Percentiles rank a stretch among this genome's conserved stretches.
phyloP scores from a whole-genome alignment of 164 flowering plant genomes.

The Berberis thunbergii region DNA sequence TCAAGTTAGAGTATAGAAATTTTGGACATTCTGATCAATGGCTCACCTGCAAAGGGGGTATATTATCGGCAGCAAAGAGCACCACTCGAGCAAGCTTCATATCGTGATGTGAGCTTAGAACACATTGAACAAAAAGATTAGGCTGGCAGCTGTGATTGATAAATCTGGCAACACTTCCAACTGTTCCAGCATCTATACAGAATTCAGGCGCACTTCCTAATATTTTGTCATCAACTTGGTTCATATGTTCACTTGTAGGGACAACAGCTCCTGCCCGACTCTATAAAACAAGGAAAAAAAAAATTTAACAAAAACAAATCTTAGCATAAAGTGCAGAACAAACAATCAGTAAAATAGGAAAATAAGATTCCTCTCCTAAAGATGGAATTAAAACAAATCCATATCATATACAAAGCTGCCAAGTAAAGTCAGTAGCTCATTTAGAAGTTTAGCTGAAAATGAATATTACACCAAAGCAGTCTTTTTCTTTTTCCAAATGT shows the following conservation, averaged over 20 bases:
- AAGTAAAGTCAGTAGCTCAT: no score
- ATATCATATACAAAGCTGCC: no score
- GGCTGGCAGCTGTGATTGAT: conserved; percentile 95
- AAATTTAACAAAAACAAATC: not conserved
- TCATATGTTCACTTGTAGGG: conserved; percentile 10
- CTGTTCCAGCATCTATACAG: conserved; percentile 77
- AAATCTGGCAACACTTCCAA: conserved; percentile 73
- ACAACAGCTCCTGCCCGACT: conserved; percentile 46
- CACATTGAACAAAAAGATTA: conserved; percentile 83
- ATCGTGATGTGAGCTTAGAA: conserved; percentile 73
- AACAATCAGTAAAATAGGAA: no score
- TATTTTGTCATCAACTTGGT: conserved; percentile 27
- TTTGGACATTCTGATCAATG: not conserved
- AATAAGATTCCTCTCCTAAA: no score
- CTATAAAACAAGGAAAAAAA: conserved; percentile 21
- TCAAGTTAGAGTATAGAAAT: not conserved
- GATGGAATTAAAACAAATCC: no score
- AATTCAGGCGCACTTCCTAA: conserved; percentile 53
- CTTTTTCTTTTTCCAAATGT: no score
- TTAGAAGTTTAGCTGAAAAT: no score
- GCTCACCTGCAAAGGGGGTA: conserved; percentile 75
- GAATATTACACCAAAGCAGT: no score
- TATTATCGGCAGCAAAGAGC: conserved; percentile 83
- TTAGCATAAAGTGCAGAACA: no score
- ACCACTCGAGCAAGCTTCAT: conserved; percentile 59